phyloP scores from a whole-genome alignment of 768 basidiomycete genomes.

The Sarcomyxa edulis region DNA sequence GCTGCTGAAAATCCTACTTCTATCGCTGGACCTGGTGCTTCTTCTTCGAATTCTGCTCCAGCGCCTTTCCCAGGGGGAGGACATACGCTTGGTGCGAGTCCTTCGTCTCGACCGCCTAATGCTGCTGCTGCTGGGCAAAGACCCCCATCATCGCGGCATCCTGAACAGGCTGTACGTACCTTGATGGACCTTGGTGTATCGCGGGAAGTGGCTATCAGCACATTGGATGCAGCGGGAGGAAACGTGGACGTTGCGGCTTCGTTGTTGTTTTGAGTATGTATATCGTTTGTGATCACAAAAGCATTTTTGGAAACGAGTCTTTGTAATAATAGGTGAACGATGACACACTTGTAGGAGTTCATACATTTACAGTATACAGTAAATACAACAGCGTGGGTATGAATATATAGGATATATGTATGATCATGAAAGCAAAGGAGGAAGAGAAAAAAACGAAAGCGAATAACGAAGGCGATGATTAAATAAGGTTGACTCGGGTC shows the following conservation, averaged over 20 bases:
- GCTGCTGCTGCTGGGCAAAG: constrained; percentile 17
- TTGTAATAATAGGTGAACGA: constrained; percentile 14
- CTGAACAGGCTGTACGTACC: constrained; percentile 59
- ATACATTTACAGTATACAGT: constrained; percentile 3
- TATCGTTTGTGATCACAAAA: neutral
- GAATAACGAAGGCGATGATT: no score
- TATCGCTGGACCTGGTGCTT: constrained; percentile 12
- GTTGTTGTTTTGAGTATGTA: constrained; percentile 58
- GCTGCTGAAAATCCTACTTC: constrained; percentile 15
- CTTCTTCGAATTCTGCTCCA: constrained; percentile 15
- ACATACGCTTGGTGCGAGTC: constrained; percentile 47
- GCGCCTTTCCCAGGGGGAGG: constrained; percentile 67
- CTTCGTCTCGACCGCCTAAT: constrained; percentile 19
- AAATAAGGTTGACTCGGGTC: constrained; percentile 78
- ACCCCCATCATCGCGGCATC: constrained; percentile 25
- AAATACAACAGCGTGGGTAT: neutral
- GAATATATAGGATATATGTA: no score
- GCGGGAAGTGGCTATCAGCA: constrained; percentile 70
- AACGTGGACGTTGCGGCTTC: constrained; percentile 88
- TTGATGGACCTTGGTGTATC: constrained; percentile 76
- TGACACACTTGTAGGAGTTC: constrained; percentile 7
- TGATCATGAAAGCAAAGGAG: constrained; percentile 11
- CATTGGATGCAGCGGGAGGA: constrained; percentile 76
- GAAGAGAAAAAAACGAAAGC: constrained; percentile 4
- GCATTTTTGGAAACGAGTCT: constrained; percentile 2